A percentile compares a stretch with the other conserved stretches of the same genome.
Evolutionary conservation across 129 eudicot species (phyloP).

Genomic region (Tagetes patula): DNA sequence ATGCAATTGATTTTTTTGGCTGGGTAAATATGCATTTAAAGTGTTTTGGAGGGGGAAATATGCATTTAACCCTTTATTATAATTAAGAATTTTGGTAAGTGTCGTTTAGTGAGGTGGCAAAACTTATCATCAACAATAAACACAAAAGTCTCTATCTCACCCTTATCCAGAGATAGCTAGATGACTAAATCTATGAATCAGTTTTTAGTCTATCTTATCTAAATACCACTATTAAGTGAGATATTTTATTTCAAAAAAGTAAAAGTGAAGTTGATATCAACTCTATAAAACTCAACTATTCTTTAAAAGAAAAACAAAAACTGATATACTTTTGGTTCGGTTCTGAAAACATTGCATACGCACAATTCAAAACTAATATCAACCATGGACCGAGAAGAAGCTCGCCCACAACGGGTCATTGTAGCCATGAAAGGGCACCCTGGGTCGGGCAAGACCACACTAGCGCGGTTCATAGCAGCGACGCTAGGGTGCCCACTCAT

Average conservation of each 20-base stretch:
- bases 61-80: not conserved
- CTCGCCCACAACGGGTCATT: conserved; percentile 21
- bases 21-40: too few species aligned
- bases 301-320: not conserved
- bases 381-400: conserved; percentile 29
- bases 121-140: conserved; percentile 28
- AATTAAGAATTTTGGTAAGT: not conserved
- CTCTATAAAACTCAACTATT: not conserved
- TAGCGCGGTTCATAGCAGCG: conserved; percentile 55
- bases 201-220: not conserved
- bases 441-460: conserved; percentile 68
- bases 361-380: not conserved
- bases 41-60: too few species aligned
- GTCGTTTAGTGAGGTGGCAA: conserved; percentile 21
- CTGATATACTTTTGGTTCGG: not conserved
- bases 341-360: not conserved
- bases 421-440: conserved; percentile 92
- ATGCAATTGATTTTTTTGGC: too few species aligned
- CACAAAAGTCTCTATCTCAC: conserved; percentile 2
- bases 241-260: not conserved
- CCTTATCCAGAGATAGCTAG: conserved; percentile 13
- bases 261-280: conserved; percentile 1
- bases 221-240: not conserved
- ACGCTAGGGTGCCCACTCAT: conserved; percentile 55
- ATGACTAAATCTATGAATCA: not conserved